Conservation (phyloP, 257 asterid genomes). For the Asclepias syriaca region DNA sequence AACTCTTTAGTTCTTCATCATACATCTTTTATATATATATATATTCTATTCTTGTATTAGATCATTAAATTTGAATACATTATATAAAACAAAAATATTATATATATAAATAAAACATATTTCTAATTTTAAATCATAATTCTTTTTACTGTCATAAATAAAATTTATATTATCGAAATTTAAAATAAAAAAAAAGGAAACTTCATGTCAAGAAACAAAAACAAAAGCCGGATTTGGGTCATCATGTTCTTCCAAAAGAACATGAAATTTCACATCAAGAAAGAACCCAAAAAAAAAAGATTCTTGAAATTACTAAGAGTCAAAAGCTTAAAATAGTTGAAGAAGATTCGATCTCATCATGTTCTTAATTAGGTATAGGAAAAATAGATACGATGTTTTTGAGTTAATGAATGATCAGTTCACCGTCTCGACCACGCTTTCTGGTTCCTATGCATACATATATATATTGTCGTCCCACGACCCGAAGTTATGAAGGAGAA, state of each 20-base stretch:
- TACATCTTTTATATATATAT: too few species aligned
- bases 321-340: background rate
- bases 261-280: background rate
- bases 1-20: slow-evolving; percentile 3
- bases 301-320: too few species aligned
- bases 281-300: background rate
- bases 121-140: too few species aligned
- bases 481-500: slow-evolving; percentile 25
- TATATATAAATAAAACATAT: too few species aligned
- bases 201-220: background rate
- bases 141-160: too few species aligned
- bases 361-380: too few species aligned
- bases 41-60: too few species aligned
- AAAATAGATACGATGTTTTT: background rate
- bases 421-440: slow-evolving; percentile 82
- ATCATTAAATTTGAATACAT: too few species aligned
- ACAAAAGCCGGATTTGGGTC: background rate
- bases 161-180: too few species aligned
- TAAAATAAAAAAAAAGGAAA: background rate
- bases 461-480: slow-evolving; percentile 26
- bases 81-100: too few species aligned
- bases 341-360: background rate
- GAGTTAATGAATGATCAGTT: slow-evolving; percentile 28
- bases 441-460: slow-evolving; percentile 45
- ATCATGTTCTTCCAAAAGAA: background rate